Conservation (phyloP, 768 basidiomycete species). For the Tulasnella calospora region DNA sequence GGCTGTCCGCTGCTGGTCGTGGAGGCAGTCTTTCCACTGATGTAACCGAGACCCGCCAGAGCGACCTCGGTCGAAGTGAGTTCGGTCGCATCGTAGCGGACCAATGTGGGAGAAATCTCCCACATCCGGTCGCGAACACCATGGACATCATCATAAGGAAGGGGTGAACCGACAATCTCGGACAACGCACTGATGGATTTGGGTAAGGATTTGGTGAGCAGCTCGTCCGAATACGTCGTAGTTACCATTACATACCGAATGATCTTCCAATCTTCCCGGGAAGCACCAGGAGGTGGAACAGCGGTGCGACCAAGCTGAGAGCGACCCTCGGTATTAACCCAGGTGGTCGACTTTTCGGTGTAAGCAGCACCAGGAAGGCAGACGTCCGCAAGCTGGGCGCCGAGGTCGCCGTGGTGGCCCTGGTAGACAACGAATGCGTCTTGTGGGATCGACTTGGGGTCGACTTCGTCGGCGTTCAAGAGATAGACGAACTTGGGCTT, state of each 20-base stretch:
- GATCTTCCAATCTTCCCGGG: slow-evolving; percentile 97
- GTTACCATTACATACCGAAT: slow-evolving; percentile 54
- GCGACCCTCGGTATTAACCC: slow-evolving; percentile 97
- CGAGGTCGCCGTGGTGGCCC: slow-evolving; percentile 95
- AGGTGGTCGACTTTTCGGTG: slow-evolving; percentile 85
- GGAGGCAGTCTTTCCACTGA: slow-evolving; percentile 50
- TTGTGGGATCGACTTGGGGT: slow-evolving; percentile 79
- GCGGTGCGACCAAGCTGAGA: slow-evolving; percentile 86
- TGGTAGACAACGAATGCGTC: slow-evolving; percentile 98
- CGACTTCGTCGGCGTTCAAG: slow-evolving; percentile 90
- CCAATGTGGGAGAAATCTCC: slow-evolving; percentile 88
- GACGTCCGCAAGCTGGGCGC: slow-evolving; percentile 96
- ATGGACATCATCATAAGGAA: slow-evolving; percentile 87
- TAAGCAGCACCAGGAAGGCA: slow-evolving; percentile 89
- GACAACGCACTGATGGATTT: slow-evolving; percentile 68
- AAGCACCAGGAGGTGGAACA: slow-evolving; percentile 89
- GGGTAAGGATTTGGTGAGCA: neutral
- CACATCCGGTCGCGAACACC: slow-evolving; percentile 87
- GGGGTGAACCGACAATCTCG: slow-evolving; percentile 70
- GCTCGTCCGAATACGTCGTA: neutral
- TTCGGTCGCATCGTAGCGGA: slow-evolving; percentile 80
- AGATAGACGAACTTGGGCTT: slow-evolving; percentile 95
- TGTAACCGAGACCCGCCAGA: slow-evolving; percentile 57
- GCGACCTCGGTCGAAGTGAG: slow-evolving; percentile 67
- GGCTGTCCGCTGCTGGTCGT: slow-evolving; percentile 55